Evolutionary conservation across 768 basidiomycete species (phyloP).

Genomic region (Hypsizygus marmoreus): DNA sequence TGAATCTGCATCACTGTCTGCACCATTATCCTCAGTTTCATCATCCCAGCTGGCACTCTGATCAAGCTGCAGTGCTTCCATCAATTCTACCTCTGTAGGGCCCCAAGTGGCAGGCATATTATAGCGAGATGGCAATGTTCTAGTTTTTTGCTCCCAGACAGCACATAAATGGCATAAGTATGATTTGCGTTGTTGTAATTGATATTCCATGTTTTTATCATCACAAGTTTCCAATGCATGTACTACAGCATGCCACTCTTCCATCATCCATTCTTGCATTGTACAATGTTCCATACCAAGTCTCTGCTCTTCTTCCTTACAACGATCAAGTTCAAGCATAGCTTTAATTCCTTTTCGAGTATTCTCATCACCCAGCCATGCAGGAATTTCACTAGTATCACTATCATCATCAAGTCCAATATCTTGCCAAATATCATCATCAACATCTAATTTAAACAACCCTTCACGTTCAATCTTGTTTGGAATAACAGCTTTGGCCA

Average conservation of each 20-base stretch:
- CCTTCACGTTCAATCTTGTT: constrained; percentile 16
- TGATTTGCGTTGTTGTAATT: neutral
- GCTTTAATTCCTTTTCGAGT: constrained; percentile 28
- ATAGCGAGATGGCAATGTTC: neutral
- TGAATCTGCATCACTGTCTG: neutral
- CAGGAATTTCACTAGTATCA: constrained; percentile 10
- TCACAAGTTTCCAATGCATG: too few relatives aligned
- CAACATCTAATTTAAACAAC: constrained; percentile 33
- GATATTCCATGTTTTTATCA: neutral
- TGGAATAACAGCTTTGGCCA: constrained; percentile 22
- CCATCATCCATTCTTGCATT: too few relatives aligned
- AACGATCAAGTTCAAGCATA: constrained; percentile 26
- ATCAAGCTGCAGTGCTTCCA: neutral
- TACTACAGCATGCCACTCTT: too few relatives aligned
- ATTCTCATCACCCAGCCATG: constrained; percentile 30
- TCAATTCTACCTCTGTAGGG: neutral
- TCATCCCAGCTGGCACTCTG: neutral
- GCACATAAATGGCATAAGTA: neutral
- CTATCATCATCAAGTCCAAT: constrained; percentile 26
- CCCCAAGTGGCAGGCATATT: neutral
- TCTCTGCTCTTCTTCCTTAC: neutral
- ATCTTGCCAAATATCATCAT: constrained; percentile 38
- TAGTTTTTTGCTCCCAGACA: neutral
- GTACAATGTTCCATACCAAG: too few relatives aligned
- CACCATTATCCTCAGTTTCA: neutral